These are phyloP conservation scores for Hypsizygus marmoreus DNA, from an alignment of 768 basidiomycete species.

Conservation along the genomic window DNA sequence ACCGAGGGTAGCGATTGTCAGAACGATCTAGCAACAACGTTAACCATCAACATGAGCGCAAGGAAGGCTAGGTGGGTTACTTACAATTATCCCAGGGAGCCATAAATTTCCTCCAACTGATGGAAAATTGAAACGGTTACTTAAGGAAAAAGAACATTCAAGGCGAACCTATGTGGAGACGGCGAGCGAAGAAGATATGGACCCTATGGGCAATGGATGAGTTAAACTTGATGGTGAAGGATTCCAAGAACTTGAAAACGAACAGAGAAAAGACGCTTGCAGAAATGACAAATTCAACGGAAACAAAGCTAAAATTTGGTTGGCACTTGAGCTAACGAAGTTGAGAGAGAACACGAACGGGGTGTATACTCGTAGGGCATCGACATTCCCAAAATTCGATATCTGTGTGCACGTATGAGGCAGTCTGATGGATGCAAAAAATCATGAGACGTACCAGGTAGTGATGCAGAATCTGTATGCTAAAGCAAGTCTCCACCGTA, in stretches of 20 bases:
- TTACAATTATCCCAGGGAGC: slow-evolving; percentile 1
- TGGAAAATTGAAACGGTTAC: not conserved
- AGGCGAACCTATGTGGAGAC: not conserved
- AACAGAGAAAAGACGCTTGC: not conserved
- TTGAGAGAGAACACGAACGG: not conserved
- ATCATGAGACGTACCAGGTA: slow-evolving; percentile 9
- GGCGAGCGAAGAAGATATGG: slow-evolving; percentile 3
- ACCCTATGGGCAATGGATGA: not conserved
- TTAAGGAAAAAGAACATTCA: not conserved
- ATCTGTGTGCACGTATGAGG: not conserved
- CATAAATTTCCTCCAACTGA: not conserved
- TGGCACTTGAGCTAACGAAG: not conserved
- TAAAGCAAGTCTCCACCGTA: slow-evolving; percentile 16
- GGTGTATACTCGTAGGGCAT: not conserved
- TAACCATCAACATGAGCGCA: no score
- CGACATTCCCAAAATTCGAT: not conserved
- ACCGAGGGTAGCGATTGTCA: no score
- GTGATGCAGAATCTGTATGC: slow-evolving; percentile 10
- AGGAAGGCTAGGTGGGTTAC: no score
- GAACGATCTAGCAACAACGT: no score
- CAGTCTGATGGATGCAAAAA: not conserved
- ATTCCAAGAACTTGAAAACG: no score
- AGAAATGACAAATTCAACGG: not conserved
- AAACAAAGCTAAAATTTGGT: not conserved
- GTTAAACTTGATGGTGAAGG: no score